Evolutionary conservation across 2,329 filamentous ascomycete genomes (phyloP).

Genomic region (Arthrobotrys iridis): DNA sequence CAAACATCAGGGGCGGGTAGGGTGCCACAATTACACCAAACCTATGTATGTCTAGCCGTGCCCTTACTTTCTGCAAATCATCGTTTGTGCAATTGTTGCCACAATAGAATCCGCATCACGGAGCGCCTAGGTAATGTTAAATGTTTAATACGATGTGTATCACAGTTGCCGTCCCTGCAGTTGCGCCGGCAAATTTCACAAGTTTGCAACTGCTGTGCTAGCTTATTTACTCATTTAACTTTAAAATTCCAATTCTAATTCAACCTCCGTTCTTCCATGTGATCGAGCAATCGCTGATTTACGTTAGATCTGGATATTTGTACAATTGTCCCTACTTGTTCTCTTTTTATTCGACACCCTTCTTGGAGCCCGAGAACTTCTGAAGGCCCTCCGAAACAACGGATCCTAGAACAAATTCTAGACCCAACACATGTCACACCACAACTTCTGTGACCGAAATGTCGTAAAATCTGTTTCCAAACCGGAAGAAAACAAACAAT

Average conservation of each 20-base stretch:
- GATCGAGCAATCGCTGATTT: too few relatives aligned
- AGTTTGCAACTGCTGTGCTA: too few relatives aligned
- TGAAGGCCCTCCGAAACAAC: neutral
- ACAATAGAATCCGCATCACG: neutral
- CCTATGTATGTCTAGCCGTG: too few relatives aligned
- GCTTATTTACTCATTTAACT: neutral
- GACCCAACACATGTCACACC: slow-evolving; percentile 13
- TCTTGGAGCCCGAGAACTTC: neutral
- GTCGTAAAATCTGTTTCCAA: neutral
- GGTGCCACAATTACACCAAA: neutral
- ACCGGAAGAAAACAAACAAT: neutral
- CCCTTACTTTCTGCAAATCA: slow-evolving; percentile 10
- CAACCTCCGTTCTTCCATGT: too few relatives aligned
- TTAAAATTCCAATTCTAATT: neutral
- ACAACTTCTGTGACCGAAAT: neutral
- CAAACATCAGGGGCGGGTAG: neutral
- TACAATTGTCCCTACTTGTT: too few relatives aligned
- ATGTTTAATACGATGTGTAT: slow-evolving; percentile 14
- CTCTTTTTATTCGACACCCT: neutral
- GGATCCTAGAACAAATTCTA: slow-evolving; percentile 3
- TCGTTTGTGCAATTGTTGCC: slow-evolving; percentile 10
- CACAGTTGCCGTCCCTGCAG: slow-evolving; percentile 22
- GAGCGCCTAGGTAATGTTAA: slow-evolving; percentile 16
- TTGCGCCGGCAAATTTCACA: neutral
- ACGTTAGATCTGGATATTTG: too few relatives aligned